These are phyloP conservation scores for Macrophomina tecta DNA, from an alignment of 2,329 filamentous ascomycete genomes.

Conservation along the genomic window DNA sequence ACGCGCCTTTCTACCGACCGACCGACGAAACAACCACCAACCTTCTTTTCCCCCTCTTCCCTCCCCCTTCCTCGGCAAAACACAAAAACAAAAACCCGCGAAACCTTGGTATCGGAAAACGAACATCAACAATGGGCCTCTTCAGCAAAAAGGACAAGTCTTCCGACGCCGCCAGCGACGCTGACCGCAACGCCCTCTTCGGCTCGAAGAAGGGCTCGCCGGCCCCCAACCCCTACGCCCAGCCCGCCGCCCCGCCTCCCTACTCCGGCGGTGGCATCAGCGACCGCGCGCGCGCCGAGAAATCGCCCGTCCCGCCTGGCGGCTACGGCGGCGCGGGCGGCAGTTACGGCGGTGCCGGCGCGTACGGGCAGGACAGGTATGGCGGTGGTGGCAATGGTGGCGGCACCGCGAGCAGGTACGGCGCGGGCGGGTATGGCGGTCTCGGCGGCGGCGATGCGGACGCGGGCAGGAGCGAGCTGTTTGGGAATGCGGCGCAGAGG, in stretches of 20 bases:
- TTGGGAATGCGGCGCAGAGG: conserved; percentile 62
- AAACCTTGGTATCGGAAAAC: not conserved
- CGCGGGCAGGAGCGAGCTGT: conserved; percentile 67
- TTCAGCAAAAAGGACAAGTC: conserved; percentile 60
- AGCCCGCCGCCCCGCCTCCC: conserved; percentile 51
- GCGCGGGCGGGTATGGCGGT: conserved; percentile 48
- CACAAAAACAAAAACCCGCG: not conserved
- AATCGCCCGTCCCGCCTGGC: conserved; percentile 51
- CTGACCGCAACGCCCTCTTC: conserved; percentile 65
- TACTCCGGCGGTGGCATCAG: conserved; percentile 41
- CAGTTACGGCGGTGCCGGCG: conserved; percentile 27
- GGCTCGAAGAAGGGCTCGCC: conserved; percentile 60
- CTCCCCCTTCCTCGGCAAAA: not conserved
- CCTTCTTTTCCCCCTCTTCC: not conserved
- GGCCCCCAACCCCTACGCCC: conserved; percentile 63
- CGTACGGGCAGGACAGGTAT: conserved; percentile 48
- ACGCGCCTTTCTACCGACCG: too few species aligned
- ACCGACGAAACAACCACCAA: too few species aligned
- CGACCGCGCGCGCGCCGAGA: conserved; percentile 47
- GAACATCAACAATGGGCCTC: conserved; percentile 20
- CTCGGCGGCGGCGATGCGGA: conserved; percentile 59
- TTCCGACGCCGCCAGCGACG: conserved; percentile 56
- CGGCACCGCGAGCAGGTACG: conserved; percentile 33
- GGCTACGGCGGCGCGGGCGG: conserved; percentile 43
- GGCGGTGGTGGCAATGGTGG: conserved; percentile 42